Conservation (phyloP, 441 rosid genomes). For the Euphorbia celastroides region DNA sequence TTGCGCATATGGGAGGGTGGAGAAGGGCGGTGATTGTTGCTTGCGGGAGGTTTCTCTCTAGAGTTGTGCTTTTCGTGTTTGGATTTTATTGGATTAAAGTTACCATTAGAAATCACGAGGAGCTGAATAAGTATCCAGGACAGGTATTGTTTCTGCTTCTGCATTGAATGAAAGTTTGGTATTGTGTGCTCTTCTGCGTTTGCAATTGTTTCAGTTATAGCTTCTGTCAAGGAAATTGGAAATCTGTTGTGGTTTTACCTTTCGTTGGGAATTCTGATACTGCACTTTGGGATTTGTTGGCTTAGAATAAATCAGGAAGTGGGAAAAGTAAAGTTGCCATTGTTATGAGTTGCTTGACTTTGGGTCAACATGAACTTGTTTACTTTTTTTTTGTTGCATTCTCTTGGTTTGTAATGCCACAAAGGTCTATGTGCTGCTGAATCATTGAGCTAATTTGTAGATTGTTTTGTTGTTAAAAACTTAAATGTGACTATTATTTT, state of each 20-base stretch:
- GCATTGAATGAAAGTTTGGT: not conserved
- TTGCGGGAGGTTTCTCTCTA: conserved; percentile 61
- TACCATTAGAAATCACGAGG: conserved; percentile 28
- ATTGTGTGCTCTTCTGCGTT: not conserved
- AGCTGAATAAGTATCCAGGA: conserved; percentile 23
- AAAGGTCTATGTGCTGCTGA: not conserved
- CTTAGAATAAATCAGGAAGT: not conserved
- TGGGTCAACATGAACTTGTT: not conserved
- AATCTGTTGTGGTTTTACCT: no score
- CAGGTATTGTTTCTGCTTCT: conserved; percentile 24
- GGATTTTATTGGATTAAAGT: conserved; percentile 91
- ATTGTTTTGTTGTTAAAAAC: not conserved
- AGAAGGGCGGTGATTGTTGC: conserved; percentile 58
- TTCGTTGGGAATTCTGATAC: not conserved
- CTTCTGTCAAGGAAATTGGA: not conserved
- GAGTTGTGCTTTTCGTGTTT: conserved; percentile 62
- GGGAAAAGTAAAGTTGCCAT: not conserved
- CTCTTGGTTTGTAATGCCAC: not conserved
- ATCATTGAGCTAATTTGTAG: not conserved
- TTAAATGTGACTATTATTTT: not conserved
- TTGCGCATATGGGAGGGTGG: conserved; percentile 96
- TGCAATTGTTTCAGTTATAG: not conserved
- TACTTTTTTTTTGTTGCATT: not conserved
- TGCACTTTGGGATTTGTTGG: not conserved
- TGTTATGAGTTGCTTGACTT: not conserved